These are phyloP conservation scores for Porcisia hertigi DNA, from an alignment of 208 protist species.

Conservation along the genomic window DNA sequence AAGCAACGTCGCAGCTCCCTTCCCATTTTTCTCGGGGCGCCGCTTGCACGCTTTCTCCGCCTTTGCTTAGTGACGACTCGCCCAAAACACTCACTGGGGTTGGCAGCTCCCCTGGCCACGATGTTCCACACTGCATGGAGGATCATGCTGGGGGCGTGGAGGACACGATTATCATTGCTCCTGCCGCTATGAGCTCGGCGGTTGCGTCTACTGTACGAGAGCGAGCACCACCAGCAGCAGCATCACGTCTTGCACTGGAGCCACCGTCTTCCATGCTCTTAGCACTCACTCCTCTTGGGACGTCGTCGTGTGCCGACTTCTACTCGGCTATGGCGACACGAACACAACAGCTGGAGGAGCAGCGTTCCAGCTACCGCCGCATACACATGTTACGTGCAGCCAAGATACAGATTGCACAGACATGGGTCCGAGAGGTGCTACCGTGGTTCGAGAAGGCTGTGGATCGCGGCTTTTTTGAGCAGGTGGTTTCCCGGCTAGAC, in stretches of 20 bases:
- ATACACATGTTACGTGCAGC: constrained; percentile 11
- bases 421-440: constrained; percentile 27
- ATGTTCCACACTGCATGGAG: background rate
- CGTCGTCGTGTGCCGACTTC: background rate
- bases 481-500: constrained; percentile 6
- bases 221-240: background rate
- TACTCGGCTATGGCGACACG: background rate
- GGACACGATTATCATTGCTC: constrained; percentile 1
- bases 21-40: background rate
- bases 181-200: background rate
- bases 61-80: background rate
- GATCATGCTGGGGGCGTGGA: background rate
- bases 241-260: background rate
- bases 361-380: background rate
- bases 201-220: background rate
- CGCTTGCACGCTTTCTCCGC: too few relatives aligned
- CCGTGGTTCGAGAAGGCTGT: constrained; percentile 40
- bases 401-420: constrained; percentile 35
- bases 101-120: background rate
- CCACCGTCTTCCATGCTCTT: background rate
- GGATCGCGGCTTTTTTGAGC: constrained; percentile 10
- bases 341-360: constrained; percentile 1
- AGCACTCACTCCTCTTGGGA: background rate
- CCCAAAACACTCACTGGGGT: background rate
- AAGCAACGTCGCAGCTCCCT: background rate